A percentile compares a stretch with the other conserved stretches of the same genome.
These are phyloP conservation scores for Taxillus chinensis DNA, from an alignment of 164 flowering plant species.

Conservation along the genomic window DNA sequence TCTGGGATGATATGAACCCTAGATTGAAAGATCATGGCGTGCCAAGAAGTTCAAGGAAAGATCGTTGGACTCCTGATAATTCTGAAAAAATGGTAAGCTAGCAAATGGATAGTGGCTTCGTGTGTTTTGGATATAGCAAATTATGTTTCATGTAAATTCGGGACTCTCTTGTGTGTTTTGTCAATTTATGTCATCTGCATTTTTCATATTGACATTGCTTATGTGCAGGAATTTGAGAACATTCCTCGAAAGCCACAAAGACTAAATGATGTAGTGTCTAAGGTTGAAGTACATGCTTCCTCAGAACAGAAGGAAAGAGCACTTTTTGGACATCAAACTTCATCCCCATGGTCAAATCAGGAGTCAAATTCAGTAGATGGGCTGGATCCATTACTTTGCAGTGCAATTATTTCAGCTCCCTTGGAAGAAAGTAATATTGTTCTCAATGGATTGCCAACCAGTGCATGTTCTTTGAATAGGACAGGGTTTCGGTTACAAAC, in stretches of 20 bases:
- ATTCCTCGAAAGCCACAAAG: constrained; percentile 19
- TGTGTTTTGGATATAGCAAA: background rate
- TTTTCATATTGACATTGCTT: background rate
- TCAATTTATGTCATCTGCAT: background rate
- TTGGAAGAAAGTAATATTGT: constrained; percentile 23
- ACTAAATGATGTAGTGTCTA: constrained; percentile 23
- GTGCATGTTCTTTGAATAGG: constrained; percentile 24
- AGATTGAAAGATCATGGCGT: constrained; percentile 34
- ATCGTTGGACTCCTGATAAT: constrained; percentile 36
- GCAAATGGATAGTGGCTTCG: background rate
- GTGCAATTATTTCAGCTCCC: constrained; percentile 18
- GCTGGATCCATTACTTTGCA: constrained; percentile 10
- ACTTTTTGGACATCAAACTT: constrained; percentile 18
- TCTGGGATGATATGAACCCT: constrained; percentile 72
- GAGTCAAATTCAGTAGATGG: constrained; percentile 24
- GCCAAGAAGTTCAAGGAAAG: constrained; percentile 29
- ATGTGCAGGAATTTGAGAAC: constrained; percentile 42
- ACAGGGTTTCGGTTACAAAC: constrained; percentile 21
- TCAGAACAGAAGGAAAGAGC: constrained; percentile 26
- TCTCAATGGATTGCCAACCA: constrained; percentile 20
- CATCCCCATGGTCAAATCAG: constrained; percentile 20
- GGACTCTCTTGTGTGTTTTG: background rate
- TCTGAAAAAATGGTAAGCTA: constrained; percentile 40
- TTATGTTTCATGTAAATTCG: too few relatives aligned
- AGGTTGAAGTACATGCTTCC: constrained; percentile 36